These are phyloP conservation scores for Ligustrum vulgare DNA, from an alignment of 257 asterid species.

Conservation along the genomic window DNA sequence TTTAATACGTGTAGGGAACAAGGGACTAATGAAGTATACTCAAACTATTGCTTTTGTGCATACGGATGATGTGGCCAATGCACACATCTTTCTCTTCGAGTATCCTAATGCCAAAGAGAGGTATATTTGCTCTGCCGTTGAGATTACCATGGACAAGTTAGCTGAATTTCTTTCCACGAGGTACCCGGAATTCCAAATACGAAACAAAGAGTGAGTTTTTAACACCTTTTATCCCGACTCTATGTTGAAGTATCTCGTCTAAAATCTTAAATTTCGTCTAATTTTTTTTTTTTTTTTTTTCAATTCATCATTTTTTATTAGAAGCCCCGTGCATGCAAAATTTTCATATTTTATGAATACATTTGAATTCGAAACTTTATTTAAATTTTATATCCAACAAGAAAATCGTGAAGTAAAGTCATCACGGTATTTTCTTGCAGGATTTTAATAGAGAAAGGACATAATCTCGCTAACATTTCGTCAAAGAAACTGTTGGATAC, in stretches of 20 bases:
- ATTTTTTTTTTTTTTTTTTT: too few relatives aligned
- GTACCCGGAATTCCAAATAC: constrained; percentile 34
- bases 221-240: not conserved
- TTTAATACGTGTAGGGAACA: constrained; percentile 28
- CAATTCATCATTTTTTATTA: too few relatives aligned
- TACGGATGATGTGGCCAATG: constrained; percentile 43
- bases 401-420: not conserved
- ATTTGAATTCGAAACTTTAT: too few relatives aligned
- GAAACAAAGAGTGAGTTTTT: constrained; percentile 25
- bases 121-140: constrained; percentile 48
- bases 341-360: too few relatives aligned
- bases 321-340: too few relatives aligned
- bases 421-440: not conserved
- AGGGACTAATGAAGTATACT: constrained; percentile 16
- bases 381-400: too few relatives aligned
- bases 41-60: constrained; percentile 31
- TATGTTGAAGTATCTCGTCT: not conserved
- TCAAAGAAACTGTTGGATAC: constrained; percentile 47
- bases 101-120: constrained; percentile 43
- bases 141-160: constrained; percentile 33
- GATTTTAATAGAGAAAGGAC: not conserved
- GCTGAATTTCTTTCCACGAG: constrained; percentile 30
- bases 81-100: constrained; percentile 43
- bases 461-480: constrained; percentile 4
- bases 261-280: not conserved